Base-by-base conservation (phyloP, 164 flowering plant species). In the Nelumbo lutea region DNA sequence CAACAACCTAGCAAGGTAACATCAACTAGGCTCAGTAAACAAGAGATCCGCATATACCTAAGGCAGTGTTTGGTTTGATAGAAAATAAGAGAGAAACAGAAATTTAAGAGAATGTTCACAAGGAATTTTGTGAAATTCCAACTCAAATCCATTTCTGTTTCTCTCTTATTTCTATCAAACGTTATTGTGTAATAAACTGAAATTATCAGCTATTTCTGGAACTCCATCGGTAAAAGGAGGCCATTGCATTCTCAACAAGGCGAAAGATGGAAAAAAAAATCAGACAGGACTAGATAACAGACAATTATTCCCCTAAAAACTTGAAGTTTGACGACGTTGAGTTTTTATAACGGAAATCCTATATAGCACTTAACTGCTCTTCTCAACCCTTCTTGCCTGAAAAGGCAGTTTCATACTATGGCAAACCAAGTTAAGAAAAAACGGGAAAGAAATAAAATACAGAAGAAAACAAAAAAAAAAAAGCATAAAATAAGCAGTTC, bases 1-100 rank as follows among this genome's bases (percentile, higher is more conserved):
- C 83, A 90, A 77, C 72, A 88, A 78, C 87, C 98, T 92, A 80
- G 5, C 27, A 43, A 52, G 11, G 65, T 53, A 71, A 63, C 43
- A 67, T 45, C 66, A 68, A 46, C 64, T 40, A 61, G 44, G 62
- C n/a, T 4, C 55, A 48, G 64, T 42, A 59, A 59, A 42, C 9
- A 13, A 53, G 46, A 11, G 56, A 7, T 40, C 58, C 27, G 27
- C 27, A 27, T 27, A 27, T 27, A 27, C 27, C 27, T 27, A 27
- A 27, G 27, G 27, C 27, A 0, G 27, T 27, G 27, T 27, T 27
- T 27, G 27, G 27, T 27, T 27, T 27, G 27, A 27, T 27, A 27
- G 27, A 27, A 27, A 27, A 27, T 27, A 27, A 27, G 27, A 27
- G 27, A 27, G 27, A 27, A 27, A 27, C 27, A 27, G 27, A 27